These are phyloP conservation scores for Suillus variegatus DNA, from an alignment of 768 basidiomycete species.

Conservation along the genomic window DNA sequence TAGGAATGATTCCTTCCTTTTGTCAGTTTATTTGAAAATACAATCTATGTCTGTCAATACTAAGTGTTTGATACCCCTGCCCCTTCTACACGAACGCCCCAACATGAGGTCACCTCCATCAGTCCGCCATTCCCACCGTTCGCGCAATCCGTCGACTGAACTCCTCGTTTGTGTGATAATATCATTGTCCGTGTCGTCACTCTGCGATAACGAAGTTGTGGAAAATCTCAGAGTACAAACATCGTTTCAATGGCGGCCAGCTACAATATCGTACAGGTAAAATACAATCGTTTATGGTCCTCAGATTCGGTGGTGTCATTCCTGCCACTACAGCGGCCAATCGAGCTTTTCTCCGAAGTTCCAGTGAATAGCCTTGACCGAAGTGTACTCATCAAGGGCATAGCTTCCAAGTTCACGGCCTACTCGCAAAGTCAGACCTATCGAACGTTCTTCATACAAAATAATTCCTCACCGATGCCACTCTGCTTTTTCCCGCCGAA, in stretches of 20 bases:
- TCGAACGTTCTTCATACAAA: neutral
- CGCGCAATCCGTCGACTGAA: neutral
- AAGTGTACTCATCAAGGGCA: slow-evolving; percentile 83
- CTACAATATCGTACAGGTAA: neutral
- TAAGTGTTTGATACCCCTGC: neutral
- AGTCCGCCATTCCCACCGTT: neutral
- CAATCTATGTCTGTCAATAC: neutral
- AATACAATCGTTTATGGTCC: neutral
- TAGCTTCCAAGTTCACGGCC: slow-evolving; percentile 88
- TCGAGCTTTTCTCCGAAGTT: slow-evolving; percentile 81
- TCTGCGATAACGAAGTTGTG: neutral
- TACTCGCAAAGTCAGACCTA: slow-evolving; percentile 27
- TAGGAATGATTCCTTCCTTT: neutral
- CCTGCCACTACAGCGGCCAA: slow-evolving; percentile 62
- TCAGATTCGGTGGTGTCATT: neutral
- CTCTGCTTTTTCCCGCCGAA: slow-evolving; percentile 96
- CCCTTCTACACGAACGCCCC: neutral
- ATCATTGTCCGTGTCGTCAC: neutral
- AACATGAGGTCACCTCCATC: neutral
- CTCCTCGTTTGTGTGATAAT: neutral
- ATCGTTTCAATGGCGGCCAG: neutral
- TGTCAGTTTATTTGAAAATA: neutral
- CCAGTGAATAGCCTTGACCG: slow-evolving; percentile 83
- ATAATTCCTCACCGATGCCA: slow-evolving; percentile 64
- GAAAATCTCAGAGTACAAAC: neutral